Evolutionary conservation across 768 basidiomycete genomes (phyloP), one percentile per base, ranked within the genome.

Genomic region (Tylopilus balloui): DNA sequence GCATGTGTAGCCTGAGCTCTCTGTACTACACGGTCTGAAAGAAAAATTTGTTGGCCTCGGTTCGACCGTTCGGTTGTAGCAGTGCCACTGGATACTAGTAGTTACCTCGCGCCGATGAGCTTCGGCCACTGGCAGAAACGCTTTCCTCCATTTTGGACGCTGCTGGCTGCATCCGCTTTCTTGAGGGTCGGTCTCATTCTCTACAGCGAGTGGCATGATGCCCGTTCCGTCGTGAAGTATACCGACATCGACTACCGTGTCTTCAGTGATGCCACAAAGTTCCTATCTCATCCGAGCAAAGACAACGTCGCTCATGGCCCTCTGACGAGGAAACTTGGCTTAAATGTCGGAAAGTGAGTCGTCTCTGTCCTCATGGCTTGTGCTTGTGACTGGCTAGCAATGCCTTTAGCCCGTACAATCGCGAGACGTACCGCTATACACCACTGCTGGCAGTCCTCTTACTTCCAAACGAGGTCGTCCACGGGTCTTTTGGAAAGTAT

Each of bases 241-340:
- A 98, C 96, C n/a, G 96, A 99, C 68, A 77, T 98, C 56, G 96
- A 99, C 69, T 98, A 97, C 68, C 79, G 83, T 31, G 95, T 99
- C 58, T 96, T 97, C 73, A 88, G 80, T 39, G 95, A 98, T 66
- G 96, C 96, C 4, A 84, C 92, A 1, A 72, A 70, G 35, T 91
- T 89, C 62, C 61, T 90, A 27, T 64, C 80, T 23, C 60, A 73
- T 39, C 78, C 83, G 45, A 58, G 69, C n/a, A 53, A 63, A 25
- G 66, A 54, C 23, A 86, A 84, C 59, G 55, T 53, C 20, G 89
- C 86, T 17, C 74, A 76, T 53, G 93, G 92, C 10, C 75, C 80
- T 24, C 57, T 86, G 37, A 72, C 70, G 19, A 54, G 62, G 12
- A 59, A 66, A 23, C 59, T 78, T 9, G 64, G 68, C 13, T 43